Evolutionary conservation across 768 basidiomycete genomes (phyloP).

Genomic region (Phylloporus sp.): DNA sequence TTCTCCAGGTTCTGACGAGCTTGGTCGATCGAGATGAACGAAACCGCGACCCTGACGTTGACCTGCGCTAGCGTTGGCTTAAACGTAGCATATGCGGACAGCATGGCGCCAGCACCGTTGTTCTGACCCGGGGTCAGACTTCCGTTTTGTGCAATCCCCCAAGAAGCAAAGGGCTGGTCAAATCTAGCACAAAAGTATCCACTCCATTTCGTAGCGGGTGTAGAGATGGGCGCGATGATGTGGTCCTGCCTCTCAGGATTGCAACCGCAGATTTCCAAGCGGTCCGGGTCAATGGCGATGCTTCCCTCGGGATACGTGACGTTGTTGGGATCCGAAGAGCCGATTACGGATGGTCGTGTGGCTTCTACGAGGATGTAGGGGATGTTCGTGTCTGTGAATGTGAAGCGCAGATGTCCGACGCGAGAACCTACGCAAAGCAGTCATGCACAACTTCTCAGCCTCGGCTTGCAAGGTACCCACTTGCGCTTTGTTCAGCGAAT

Average conservation of each 20-base stretch:
- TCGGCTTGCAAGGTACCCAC: conserved; percentile 34
- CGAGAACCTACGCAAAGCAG: conserved; percentile 50
- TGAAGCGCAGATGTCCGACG: conserved; percentile 70
- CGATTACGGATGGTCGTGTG: conserved; percentile 56
- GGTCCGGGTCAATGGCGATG: conserved; percentile 39
- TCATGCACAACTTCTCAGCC: conserved; percentile 1
- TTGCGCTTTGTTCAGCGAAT: conserved; percentile 55
- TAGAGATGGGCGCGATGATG: conserved; percentile 57
- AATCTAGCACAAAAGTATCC: conserved; percentile 58
- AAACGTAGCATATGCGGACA: conserved; percentile 52
- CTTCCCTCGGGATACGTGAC: conserved; percentile 51
- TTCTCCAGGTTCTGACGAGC: conserved; percentile 48
- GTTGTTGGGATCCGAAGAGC: conserved; percentile 44
- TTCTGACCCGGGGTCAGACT: conserved; percentile 29
- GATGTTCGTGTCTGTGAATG: conserved; percentile 40
- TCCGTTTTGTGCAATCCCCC: conserved; percentile 48
- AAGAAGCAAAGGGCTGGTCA: conserved; percentile 38
- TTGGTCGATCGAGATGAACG: conserved; percentile 69
- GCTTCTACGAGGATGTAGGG: conserved; percentile 68
- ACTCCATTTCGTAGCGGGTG: conserved; percentile 34
- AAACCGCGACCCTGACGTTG: conserved; percentile 61
- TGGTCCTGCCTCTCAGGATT: conserved; percentile 68
- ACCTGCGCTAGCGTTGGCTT: conserved; percentile 30
- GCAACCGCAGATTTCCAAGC: conserved; percentile 53
- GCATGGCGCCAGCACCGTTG: conserved; percentile 37